Evolutionary conservation across 495 filamentous ascomycete genomes (phyloP), one percentile per base, ranked within the genome.

Genomic region (Annulohypoxylon moriforme): DNA sequence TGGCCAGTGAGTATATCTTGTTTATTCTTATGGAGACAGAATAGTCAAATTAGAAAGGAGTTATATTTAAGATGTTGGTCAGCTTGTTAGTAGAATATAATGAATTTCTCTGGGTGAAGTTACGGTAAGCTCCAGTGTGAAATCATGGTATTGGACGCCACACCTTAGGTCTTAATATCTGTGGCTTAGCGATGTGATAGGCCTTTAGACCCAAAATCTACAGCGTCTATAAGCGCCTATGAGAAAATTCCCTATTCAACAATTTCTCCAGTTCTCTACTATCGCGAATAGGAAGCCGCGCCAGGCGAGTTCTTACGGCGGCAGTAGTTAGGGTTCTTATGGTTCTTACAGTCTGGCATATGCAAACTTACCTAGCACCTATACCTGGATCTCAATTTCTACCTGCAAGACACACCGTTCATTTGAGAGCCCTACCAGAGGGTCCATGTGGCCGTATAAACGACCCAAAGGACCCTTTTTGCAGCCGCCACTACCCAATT

Each of bases 371-470:
- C 50, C 14, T 52, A 11, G n/a, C n/a, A n/a, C 25, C 49, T 36
- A 38, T 36, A 38, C 31, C 49, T 52, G 42, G 42, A 61, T 61
- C 56, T 56, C 29, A 34, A 49, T 56, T 55, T 60, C 6, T 31
- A 61, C 57, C 68, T 71, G 68, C 63, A 67, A 55, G 47, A 58
- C 62, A 67, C 62, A 67, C 63, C 63, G 63, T 67, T 58, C 42
- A 52, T 40, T 67, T 52, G 55, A 20, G 46, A 70, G 68, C 68
- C 68, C 56, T 70, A 69, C 42, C 33, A 49, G 55, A 70, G 61
- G 60, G 34, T 64, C 67, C 55, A 60, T 62, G 58, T 63, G 36
- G 55, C 29, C 29, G 14, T 22, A 4, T 44, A 44, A 16, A 40
- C 36, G 36, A 40, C 36, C 36, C 36, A 40, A 14, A 53, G 60